Base-by-base conservation (phyloP, 2,329 filamentous ascomycete genomes). In the Tolypocladium ovalisporum region DNA sequence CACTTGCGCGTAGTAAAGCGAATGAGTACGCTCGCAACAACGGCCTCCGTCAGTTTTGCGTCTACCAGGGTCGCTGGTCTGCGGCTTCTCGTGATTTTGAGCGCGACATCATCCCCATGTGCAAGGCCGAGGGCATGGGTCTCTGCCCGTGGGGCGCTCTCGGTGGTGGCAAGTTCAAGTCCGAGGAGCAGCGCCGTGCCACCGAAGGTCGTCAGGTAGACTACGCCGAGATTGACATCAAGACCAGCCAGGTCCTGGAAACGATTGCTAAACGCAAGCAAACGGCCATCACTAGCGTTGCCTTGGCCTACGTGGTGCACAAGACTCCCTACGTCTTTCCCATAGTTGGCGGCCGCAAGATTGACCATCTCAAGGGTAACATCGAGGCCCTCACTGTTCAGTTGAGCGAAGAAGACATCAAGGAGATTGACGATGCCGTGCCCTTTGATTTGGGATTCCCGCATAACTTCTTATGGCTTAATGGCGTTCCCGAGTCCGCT, bases 241-340 rank as follows among this genome's bases (percentile, higher is more conserved):
- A 73, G 62, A 67, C 79, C 60, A 77, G 74, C 61, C 63, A 70
- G 55, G 73, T 70, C 15, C 69, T 80, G 37, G 75, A 79, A 76
- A 76, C 69, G 34, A 77, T 88, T 52, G 76, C 77, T 52, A 62
- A 64, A 29, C 71, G 72, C 59, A 76, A 76, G 62, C 67, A 69
- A 60, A 76, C 73, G 2, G 62, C 68, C 55, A 71, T 79, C 61
- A 78, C 76, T 19, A 76, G 75, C 60, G 68, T 80, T 57, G 87
- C 88, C 10, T 71, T 91, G 29, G 87, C 88, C 2, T 91, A 91
- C 65, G 83, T 90, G 17, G 80, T 88, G 77, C 79, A 83, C 62
- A 90, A 90, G 72, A 75, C 84, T 0, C 81, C 86, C 0, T 83
- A 89, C 64, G 84, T 90, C 15, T 89, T 89, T 66, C 88, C 88